Percentiles rank a stretch among this genome's conserved stretches.
These are phyloP conservation scores for Pseudozyma pruni DNA, from an alignment of 1,284 basidiomycete species.

Conservation along the genomic window DNA sequence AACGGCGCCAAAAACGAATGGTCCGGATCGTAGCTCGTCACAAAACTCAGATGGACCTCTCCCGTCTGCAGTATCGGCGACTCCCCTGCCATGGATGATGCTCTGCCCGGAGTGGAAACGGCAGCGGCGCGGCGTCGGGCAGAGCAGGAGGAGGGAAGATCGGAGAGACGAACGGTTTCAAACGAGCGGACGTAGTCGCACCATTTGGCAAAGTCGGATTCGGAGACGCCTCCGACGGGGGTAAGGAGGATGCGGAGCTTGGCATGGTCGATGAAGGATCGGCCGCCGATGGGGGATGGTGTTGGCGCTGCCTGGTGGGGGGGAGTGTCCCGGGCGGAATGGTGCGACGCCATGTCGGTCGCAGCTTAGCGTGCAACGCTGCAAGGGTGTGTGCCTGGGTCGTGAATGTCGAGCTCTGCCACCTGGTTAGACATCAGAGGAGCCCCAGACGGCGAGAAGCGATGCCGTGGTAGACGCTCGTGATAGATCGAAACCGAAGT, in stretches of 20 bases:
- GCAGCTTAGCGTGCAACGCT: neutral
- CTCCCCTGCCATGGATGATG: constrained; percentile 1
- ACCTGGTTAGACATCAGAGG: too few relatives aligned
- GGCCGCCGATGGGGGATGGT: constrained; percentile 42
- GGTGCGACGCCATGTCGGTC: constrained; percentile 7
- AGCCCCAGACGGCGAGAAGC: too few relatives aligned
- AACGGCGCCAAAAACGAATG: constrained; percentile 65
- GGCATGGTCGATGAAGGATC: constrained; percentile 53
- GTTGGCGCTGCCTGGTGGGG: constrained; percentile 30
- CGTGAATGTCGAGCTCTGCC: too few relatives aligned
- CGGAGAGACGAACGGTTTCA: constrained; percentile 54
- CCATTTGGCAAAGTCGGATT: constrained; percentile 60
- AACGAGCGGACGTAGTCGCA: constrained; percentile 51
- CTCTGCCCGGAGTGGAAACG: constrained; percentile 1
- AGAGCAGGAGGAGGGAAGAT: constrained; percentile 47
- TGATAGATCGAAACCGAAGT: too few relatives aligned
- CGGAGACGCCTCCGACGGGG: constrained; percentile 54
- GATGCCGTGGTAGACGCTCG: too few relatives aligned
- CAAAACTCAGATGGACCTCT: constrained; percentile 63
- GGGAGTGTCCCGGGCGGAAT: neutral
- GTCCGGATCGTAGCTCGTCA: constrained; percentile 62
- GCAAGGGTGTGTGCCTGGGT: too few relatives aligned
- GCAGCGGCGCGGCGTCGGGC: constrained; percentile 17
- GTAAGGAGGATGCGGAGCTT: constrained; percentile 62
- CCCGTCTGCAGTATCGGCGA: constrained; percentile 54